A percentile compares a stretch with the other conserved stretches of the same genome.
phyloP scores from a whole-genome alignment of 345 rosid species.

The Syzygium aqueum region DNA sequence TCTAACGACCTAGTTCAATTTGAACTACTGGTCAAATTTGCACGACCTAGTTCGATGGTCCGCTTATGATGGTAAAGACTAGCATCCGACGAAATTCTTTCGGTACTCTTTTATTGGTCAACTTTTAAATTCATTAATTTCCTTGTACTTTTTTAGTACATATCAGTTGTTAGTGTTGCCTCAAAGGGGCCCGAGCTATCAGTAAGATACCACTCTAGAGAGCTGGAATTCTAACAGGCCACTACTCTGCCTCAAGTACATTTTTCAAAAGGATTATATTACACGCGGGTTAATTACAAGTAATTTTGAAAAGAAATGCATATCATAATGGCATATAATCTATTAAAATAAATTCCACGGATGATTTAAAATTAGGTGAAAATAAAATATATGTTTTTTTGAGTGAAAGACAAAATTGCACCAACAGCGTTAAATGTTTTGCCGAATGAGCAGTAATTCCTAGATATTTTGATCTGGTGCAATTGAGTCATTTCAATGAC shows the following conservation, averaged over 20 bases:
- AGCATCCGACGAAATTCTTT: not conserved
- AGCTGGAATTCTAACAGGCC: no score
- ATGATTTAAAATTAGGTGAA: not conserved
- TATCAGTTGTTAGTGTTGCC: not conserved
- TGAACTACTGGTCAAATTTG: not conserved
- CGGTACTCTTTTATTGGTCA: not conserved
- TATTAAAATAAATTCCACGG: not conserved
- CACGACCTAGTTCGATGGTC: not conserved
- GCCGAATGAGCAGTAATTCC: not conserved
- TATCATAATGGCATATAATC: not conserved
- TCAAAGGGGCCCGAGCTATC: not conserved
- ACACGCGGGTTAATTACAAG: not conserved
- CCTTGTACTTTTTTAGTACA: not conserved
- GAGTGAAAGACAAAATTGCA: not conserved
- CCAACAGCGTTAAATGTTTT: not conserved
- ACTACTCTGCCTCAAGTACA: not conserved
- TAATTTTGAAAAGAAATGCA: not conserved
- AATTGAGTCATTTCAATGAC: not conserved
- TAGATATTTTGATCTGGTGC: not conserved
- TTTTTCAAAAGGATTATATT: not conserved
- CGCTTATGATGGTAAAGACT: not conserved
- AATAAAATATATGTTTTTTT: not conserved
- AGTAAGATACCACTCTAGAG: no score
- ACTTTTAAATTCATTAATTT: not conserved
- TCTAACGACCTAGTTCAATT: not conserved